Conservation (phyloP, 2,329 filamentous ascomycete species). For the Xylaria digitata region DNA sequence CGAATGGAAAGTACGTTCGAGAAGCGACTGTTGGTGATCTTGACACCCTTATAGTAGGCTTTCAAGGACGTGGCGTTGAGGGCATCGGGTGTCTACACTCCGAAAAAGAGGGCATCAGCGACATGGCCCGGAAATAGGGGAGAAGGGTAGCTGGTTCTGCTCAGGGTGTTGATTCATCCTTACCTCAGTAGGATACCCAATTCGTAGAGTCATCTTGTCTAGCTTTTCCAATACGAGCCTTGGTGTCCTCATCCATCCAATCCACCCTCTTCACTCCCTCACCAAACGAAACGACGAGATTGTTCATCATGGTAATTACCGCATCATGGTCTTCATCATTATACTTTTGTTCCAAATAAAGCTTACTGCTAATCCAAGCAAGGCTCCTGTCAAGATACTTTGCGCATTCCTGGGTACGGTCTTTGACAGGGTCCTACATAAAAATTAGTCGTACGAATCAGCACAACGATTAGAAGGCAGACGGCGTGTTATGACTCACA, state of each 20-base stretch:
- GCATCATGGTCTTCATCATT: slow-evolving; percentile 11
- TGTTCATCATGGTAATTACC: slow-evolving; percentile 4
- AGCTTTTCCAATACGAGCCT: slow-evolving; percentile 72
- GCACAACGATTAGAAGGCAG: too few relatives aligned
- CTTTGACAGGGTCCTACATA: slow-evolving; percentile 9
- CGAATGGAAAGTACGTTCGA: slow-evolving; percentile 65
- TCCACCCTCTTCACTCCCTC: slow-evolving; percentile 66
- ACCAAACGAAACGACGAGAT: slow-evolving; percentile 11
- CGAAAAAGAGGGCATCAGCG: background rate
- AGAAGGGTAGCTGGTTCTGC: background rate
- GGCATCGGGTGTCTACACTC: slow-evolving; percentile 58
- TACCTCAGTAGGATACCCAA: slow-evolving; percentile 66
- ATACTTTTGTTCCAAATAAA: slow-evolving; percentile 22
- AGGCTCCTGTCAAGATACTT: slow-evolving; percentile 19
- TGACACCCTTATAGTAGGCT: slow-evolving; percentile 66
- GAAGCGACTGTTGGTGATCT: slow-evolving; percentile 66
- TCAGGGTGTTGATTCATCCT: background rate
- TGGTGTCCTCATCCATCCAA: slow-evolving; percentile 74
- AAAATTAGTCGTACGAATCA: background rate
- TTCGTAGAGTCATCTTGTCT: slow-evolving; percentile 74
- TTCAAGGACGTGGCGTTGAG: slow-evolving; percentile 54
- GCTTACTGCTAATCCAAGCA: slow-evolving; percentile 25
- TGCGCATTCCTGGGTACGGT: slow-evolving; percentile 13
- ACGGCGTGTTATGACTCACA: slow-evolving; percentile 1
- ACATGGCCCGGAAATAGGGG: background rate